Percentiles rank a stretch among this genome's conserved stretches.
Conservation (phyloP, 2,329 filamentous ascomycete species). For the Colletotrichum siamense region DNA sequence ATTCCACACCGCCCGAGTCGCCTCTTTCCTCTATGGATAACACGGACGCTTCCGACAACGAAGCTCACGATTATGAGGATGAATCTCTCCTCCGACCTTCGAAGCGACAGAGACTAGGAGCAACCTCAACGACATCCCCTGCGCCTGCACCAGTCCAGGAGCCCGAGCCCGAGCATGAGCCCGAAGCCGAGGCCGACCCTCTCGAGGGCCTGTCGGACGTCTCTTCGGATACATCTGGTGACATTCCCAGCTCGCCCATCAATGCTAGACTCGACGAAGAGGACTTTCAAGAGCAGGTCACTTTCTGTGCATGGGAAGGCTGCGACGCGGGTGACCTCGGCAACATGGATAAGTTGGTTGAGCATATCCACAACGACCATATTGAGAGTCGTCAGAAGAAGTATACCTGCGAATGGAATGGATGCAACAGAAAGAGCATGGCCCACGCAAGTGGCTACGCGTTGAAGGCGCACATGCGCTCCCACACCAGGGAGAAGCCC, state of each 20-base stretch:
- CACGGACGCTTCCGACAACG: conserved; percentile 22
- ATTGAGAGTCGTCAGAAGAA: conserved; percentile 94
- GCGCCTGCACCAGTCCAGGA: conserved; percentile 49
- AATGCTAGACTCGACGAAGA: conserved; percentile 75
- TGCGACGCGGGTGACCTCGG: conserved; percentile 74
- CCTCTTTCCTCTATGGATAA: conserved; percentile 22
- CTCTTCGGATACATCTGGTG: conserved; percentile 89
- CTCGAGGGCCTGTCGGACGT: conserved; percentile 72
- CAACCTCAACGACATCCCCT: conserved; percentile 46
- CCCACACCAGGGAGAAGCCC: conserved; percentile 96
- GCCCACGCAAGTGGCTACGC: conserved; percentile 96
- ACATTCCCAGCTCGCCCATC: conserved; percentile 74
- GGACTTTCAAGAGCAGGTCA: conserved; percentile 79
- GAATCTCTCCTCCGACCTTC: conserved; percentile 33
- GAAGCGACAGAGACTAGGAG: conserved; percentile 40
- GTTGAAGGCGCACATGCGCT: conserved; percentile 95
- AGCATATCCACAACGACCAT: conserved; percentile 90
- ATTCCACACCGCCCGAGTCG: conserved; percentile 19
- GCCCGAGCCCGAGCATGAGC: conserved; percentile 18
- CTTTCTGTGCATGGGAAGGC: conserved; percentile 78
- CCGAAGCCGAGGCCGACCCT: conserved; percentile 51
- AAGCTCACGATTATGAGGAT: conserved; percentile 28
- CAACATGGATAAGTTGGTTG: conserved; percentile 82
- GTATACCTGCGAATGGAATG: conserved; percentile 97
- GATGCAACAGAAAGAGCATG: conserved; percentile 86